phyloP scores from a whole-genome alignment of 352 stramenopile species.

The Phytophthora aleatoria region DNA sequence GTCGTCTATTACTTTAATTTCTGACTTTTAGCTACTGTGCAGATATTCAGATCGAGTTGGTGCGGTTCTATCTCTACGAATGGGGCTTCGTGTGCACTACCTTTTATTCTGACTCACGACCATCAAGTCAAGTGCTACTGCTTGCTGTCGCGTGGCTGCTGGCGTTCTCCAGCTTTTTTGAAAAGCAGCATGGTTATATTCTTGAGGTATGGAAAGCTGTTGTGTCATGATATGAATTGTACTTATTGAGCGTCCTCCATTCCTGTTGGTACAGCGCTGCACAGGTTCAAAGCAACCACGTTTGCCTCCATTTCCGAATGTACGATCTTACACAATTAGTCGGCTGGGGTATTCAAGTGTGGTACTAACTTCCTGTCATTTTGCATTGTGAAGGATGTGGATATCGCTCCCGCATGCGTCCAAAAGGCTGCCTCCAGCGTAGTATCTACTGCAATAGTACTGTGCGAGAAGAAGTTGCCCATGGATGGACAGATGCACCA shows the following conservation, averaged over 20 bases:
- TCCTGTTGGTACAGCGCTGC: slow-evolving; percentile 13
- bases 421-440: slow-evolving; percentile 10
- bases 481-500: slow-evolving; percentile 43
- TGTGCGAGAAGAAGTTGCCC: not conserved
- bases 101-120: slow-evolving; percentile 41
- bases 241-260: not conserved
- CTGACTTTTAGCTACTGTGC: slow-evolving; percentile 1
- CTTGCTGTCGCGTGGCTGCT: slow-evolving; percentile 60
- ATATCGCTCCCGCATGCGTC: slow-evolving; percentile 20
- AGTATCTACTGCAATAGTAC: not conserved
- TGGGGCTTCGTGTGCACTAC: slow-evolving; percentile 62
- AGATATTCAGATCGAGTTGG: slow-evolving; percentile 50
- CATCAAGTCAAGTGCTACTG: slow-evolving; percentile 49
- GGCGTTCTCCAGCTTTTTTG: slow-evolving; percentile 52
- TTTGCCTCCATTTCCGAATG: slow-evolving; percentile 49
- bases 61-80: slow-evolving; percentile 64
- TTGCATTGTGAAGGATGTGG: slow-evolving; percentile 31
- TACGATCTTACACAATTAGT: slow-evolving; percentile 9
- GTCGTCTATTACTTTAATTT: not conserved
- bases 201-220: slow-evolving; percentile 29
- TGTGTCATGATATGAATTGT: not conserved
- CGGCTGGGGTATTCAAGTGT: not conserved
- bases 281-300: slow-evolving; percentile 20
- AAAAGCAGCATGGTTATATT: slow-evolving; percentile 49
- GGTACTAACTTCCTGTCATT: not conserved